Evolutionary conservation across 1,284 basidiomycete genomes (phyloP), one percentile per base, ranked within the genome.

Genomic region (Mycena citricolor): DNA sequence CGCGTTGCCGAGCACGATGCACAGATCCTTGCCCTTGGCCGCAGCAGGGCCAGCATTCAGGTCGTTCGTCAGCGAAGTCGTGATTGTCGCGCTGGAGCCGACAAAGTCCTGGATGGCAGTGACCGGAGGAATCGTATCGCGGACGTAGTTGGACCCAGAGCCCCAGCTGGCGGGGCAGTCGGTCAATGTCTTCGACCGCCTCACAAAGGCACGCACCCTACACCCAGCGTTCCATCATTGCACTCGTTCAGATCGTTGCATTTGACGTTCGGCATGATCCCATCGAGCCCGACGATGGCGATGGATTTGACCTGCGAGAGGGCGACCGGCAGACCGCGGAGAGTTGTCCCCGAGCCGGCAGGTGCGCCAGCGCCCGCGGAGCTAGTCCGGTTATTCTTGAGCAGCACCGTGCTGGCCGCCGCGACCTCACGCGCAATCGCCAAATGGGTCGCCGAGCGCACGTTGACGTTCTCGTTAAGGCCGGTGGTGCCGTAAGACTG

Each of bases 1-100:
- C 71, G 81, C 78, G 45, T 81, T 80, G 24, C 77, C 77, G 59
- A 86, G 83, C 6, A 86, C 83, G 34, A 84, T 67, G 0, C 81
- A 79, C 14, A 75, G 68, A 45, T 79, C 80, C 35, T 77, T 77
- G 6, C 70, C 70, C 19, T 51, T 53, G 0, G 83, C 83, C 14
- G 73, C 71, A 7, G 58, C 64, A 4, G 62, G 63, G 1, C 74
- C 82, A 10, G 59, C 65, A 5, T 58, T 59, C 7, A 76, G 54
- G 49, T 85, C 77, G 47, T 76, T 85, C 29, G 79, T 73, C 26
- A 87, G 64, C 20, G 75, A 79, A 1, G 71, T 67, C 2, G 74
- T 67, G 20, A 82, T 61, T 2, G 57, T 65, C 4, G 65, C 71
- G 3, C 45, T 36, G 4, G 67, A 68, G 0, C 58, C 68, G 10